phyloP scores from a whole-genome alignment of 495 filamentous ascomycete genomes.

The Aspergillus bertholletiae region DNA sequence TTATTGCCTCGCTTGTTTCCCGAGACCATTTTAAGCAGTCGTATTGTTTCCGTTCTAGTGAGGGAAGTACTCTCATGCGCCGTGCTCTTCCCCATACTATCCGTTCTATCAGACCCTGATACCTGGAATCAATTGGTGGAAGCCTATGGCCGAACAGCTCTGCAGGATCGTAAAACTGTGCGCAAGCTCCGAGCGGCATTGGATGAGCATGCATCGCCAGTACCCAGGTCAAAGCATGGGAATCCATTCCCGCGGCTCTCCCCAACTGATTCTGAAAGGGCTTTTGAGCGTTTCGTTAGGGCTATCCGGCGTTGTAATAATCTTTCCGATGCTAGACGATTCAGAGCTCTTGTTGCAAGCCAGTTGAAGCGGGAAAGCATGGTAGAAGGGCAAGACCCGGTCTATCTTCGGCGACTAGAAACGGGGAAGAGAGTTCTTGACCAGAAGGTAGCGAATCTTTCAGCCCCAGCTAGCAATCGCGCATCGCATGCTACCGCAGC shows the following conservation, averaged over 20 bases:
- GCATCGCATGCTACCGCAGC: conserved; percentile 34
- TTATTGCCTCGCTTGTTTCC: conserved; percentile 78
- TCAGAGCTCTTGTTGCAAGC: conserved; percentile 87
- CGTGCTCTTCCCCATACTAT: conserved; percentile 36
- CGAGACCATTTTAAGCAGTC: conserved; percentile 66
- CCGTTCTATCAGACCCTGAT: conserved; percentile 71
- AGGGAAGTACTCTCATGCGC: conserved; percentile 73
- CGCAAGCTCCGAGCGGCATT: conserved; percentile 89
- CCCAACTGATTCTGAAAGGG: conserved; percentile 76
- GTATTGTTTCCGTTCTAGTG: conserved; percentile 73
- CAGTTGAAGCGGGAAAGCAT: conserved; percentile 84
- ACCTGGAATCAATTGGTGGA: conserved; percentile 96
- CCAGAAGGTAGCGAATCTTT: conserved; percentile 79
- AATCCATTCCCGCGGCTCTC: conserved; percentile 64
- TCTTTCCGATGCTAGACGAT: conserved; percentile 88
- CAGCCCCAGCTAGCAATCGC: conserved; percentile 54
- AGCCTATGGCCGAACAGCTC: conserved; percentile 77
- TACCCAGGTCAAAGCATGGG: conserved; percentile 60
- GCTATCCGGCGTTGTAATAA: conserved; percentile 86
- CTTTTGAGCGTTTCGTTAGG: conserved; percentile 91
- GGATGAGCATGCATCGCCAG: conserved; percentile 89
- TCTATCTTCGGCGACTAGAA: conserved; percentile 84
- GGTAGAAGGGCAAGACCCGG: conserved; percentile 72
- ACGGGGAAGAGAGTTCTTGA: conserved; percentile 89
- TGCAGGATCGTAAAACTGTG: conserved; percentile 95